Evolutionary conservation across 2,329 filamentous ascomycete species (phyloP).

Genomic region (Paradendryphiella salina): DNA sequence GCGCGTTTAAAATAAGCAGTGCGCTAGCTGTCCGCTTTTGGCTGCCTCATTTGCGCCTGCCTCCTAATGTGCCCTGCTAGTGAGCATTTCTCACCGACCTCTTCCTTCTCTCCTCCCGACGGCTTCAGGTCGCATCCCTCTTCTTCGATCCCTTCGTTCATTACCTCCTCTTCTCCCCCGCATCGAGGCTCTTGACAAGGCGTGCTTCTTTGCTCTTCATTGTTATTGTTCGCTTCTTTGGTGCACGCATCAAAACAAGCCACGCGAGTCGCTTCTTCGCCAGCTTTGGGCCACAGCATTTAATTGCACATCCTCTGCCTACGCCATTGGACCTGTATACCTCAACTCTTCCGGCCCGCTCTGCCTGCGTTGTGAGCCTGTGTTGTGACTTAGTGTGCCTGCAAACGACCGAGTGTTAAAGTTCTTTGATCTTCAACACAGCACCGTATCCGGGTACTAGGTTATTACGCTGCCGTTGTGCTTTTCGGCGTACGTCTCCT

Average conservation of each 20-base stretch:
- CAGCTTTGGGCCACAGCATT: slow-evolving; percentile 24
- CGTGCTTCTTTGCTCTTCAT: slow-evolving; percentile 43
- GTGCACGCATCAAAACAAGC: slow-evolving; percentile 40
- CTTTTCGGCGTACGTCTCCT: slow-evolving; percentile 33
- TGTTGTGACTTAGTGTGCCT: slow-evolving; percentile 20
- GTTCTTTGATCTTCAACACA: slow-evolving; percentile 34
- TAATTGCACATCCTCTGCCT: slow-evolving; percentile 33
- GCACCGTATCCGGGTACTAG: slow-evolving; percentile 31
- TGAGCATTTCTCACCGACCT: slow-evolving; percentile 38
- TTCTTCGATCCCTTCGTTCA: slow-evolving; percentile 43
- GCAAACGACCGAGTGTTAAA: slow-evolving; percentile 26
- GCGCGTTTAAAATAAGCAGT: slow-evolving; percentile 37
- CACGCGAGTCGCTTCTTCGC: slow-evolving; percentile 30
- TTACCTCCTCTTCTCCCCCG: slow-evolving; percentile 43
- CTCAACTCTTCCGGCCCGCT: slow-evolving; percentile 1
- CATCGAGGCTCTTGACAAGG: slow-evolving; percentile 38
- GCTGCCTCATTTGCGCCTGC: slow-evolving; percentile 41
- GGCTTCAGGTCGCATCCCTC: slow-evolving; percentile 36
- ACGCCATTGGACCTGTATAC: slow-evolving; percentile 18
- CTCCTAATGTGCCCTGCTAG: slow-evolving; percentile 42
- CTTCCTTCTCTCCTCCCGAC: slow-evolving; percentile 33
- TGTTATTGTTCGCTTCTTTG: slow-evolving; percentile 48
- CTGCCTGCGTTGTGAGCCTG: slow-evolving; percentile 19
- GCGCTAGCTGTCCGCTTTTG: slow-evolving; percentile 31
- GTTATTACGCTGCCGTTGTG: slow-evolving; percentile 33